These are phyloP conservation scores for Aspergillus awamori DNA, from an alignment of 2,329 filamentous ascomycete genomes.

Conservation along the genomic window DNA sequence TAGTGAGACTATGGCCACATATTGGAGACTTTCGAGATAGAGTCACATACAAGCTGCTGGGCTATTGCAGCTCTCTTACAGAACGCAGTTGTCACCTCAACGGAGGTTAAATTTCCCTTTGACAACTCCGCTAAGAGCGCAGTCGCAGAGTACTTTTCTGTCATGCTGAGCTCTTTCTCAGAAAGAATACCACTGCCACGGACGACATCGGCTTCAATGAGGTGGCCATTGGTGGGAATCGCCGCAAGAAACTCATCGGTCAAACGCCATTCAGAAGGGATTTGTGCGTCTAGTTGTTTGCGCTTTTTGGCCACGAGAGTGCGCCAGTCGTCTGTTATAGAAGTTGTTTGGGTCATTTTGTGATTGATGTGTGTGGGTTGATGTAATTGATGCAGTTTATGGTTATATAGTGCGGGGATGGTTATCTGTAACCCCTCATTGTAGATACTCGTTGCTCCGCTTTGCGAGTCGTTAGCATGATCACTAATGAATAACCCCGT, in stretches of 20 bases:
- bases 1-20: background rate
- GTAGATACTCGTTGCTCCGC: background rate
- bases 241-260: constrained; percentile 15
- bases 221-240: constrained; percentile 8
- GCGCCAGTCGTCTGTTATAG: constrained; percentile 22
- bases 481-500: background rate
- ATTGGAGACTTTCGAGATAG: background rate
- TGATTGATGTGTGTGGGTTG: background rate
- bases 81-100: constrained; percentile 54
- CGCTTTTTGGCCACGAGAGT: constrained; percentile 29
- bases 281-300: constrained; percentile 30
- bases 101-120: constrained; percentile 31
- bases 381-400: background rate
- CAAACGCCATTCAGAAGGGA: constrained; percentile 39
- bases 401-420: background rate
- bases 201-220: constrained; percentile 18
- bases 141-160: constrained; percentile 43
- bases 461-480: background rate
- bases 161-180: constrained; percentile 53
- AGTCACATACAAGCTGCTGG: constrained; percentile 32
- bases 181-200: constrained; percentile 47
- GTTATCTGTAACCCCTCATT: background rate
- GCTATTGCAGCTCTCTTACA: constrained; percentile 39
- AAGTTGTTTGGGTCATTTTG: constrained; percentile 4
- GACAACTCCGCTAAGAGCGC: constrained; percentile 32